Percentiles rank a stretch among this genome's conserved stretches.
These are phyloP conservation scores for Tetrahymena thermophila DNA, from an alignment of 73 alveolate species.

Conservation along the genomic window DNA sequence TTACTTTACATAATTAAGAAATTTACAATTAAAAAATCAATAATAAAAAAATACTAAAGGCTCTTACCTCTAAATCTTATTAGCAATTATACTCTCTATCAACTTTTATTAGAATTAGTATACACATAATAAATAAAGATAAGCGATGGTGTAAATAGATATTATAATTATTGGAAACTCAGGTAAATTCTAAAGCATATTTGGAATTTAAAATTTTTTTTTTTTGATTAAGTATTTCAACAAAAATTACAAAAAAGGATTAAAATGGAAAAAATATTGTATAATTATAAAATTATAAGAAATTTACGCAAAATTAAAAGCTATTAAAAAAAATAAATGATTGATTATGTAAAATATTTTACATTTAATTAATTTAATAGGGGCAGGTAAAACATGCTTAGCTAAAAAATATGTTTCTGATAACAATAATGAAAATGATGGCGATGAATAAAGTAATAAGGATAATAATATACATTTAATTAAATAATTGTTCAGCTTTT, in stretches of 20 bases:
- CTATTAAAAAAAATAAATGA: too few species aligned
- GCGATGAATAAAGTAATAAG: not conserved
- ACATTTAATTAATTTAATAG: conserved; percentile 2
- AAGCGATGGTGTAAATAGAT: not conserved
- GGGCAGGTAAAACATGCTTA: conserved; percentile 14
- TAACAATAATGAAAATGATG: not conserved
- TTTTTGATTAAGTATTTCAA: conserved; percentile 7
- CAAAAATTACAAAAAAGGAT: not conserved
- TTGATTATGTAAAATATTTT: not conserved
- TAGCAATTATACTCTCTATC: not conserved
- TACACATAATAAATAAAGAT: not conserved
- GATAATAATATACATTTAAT: not conserved
- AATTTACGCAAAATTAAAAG: too few species aligned
- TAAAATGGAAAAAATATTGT: not conserved
- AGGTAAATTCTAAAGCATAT: not conserved
- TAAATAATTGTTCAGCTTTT: not conserved
- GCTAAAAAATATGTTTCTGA: conserved; percentile 24
- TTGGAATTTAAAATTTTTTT: not conserved
- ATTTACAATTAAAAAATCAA: not conserved
- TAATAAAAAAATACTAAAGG: not conserved
- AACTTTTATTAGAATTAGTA: not conserved
- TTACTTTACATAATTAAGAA: not conserved
- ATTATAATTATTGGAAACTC: not conserved
- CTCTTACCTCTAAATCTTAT: not conserved
- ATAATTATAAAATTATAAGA: too few species aligned